phyloP scores from a whole-genome alignment of 495 filamentous ascomycete species.

The Oidiodendron maius region DNA sequence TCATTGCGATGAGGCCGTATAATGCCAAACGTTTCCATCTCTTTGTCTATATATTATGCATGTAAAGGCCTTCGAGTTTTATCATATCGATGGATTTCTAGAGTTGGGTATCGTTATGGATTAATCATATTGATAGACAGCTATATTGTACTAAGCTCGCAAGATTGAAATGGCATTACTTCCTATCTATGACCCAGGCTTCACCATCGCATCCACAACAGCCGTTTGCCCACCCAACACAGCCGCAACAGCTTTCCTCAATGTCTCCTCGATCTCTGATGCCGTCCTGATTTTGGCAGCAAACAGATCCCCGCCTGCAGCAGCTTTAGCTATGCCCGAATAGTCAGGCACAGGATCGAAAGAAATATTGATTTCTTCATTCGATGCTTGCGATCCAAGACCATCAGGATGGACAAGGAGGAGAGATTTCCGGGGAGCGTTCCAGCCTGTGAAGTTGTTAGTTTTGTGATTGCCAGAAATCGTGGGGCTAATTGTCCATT shows the following conservation, averaged over 20 bases:
- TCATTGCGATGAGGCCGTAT: too few species aligned
- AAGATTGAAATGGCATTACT: too few species aligned
- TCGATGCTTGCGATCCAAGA: slow-evolving; percentile 66
- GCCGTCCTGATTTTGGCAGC: slow-evolving; percentile 55
- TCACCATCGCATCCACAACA: slow-evolving; percentile 36
- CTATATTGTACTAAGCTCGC: too few species aligned
- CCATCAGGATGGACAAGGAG: slow-evolving; percentile 82
- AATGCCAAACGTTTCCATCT: too few species aligned
- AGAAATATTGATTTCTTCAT: slow-evolving; percentile 84
- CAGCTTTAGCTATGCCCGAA: slow-evolving; percentile 84
- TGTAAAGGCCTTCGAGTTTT: too few species aligned
- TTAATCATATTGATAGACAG: too few species aligned
- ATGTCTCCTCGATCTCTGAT: slow-evolving; percentile 50
- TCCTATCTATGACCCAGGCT: slow-evolving; percentile 12
- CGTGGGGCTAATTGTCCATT: too few species aligned
- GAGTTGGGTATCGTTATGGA: too few species aligned
- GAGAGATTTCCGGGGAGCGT: slow-evolving; percentile 71
- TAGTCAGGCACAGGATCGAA: slow-evolving; percentile 87
- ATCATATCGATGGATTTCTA: too few species aligned
- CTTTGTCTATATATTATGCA: too few species aligned
- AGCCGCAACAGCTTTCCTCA: slow-evolving; percentile 60
- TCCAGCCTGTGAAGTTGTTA: slow-evolving; percentile 60
- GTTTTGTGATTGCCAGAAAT: neutral
- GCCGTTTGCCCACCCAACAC: slow-evolving; percentile 63
- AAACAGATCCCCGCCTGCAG: slow-evolving; percentile 69